Evolutionary conservation across 2,329 filamentous ascomycete genomes (phyloP), one percentile per base, ranked within the genome.

Genomic region (Pseudogymnoascus destructans): DNA sequence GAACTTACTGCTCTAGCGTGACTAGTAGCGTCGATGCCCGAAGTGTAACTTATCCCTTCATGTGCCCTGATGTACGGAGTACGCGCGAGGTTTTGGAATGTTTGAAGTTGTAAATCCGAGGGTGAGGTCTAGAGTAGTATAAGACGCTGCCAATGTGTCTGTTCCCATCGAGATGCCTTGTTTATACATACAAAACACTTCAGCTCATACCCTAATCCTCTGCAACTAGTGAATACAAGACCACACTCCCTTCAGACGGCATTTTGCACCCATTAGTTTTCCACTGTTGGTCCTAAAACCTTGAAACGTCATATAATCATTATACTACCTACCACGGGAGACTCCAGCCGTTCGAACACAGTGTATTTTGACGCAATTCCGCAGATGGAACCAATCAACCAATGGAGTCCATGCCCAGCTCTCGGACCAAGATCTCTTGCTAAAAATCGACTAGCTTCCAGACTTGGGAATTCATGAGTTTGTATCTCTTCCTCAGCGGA

Each of bases 401-500:
- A n/a, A 36, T 36, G 33, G 33, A 36, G 32, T 35, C 11, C 33
- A 36, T 36, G 33, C 6, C n/a, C n/a, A 36, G 33, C 33, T 36
- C 33, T 36, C 33, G 33, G 6, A 36, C 33, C n/a, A 17, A 36
- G 33, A 15, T 36, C 35, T 38, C 35, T 17, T 38, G n/a, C n/a
- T 8, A 17, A 38, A 38, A 19, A 38, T 38, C 11, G 36, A 38
- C 36, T 19, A 38, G 9, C 36, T 38, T 38, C 36, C 15, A 38
- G 36, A 38, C 1, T 7, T 38, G 11, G 36, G 59, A 19, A 58
- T 64, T 57, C 33, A 55, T 21, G 40, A 64, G 54, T 56, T 61
- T 61, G 59, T 64, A 10, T 21, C 61, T 55, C 61, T 64, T 27
- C 62, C 62, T 38, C 62, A n/a, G n/a, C n/a, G 70, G 36, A 19